Conservation (phyloP, 192 early-diverging fungal genomes). For the Chytriomyces sp. region DNA sequence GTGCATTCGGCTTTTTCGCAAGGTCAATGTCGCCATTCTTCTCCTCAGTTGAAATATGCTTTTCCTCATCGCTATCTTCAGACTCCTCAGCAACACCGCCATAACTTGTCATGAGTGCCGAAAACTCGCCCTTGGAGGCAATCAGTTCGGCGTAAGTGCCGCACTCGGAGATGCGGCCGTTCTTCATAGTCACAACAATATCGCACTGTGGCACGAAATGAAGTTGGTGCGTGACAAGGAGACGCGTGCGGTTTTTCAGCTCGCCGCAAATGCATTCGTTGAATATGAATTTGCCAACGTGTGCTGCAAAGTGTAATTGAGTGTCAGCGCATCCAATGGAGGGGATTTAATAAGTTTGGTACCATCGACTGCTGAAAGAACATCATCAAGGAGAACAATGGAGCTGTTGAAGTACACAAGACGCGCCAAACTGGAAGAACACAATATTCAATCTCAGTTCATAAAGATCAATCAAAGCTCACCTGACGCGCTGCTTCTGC, state of each 20-base stretch:
- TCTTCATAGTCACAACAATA: conserved; percentile 67
- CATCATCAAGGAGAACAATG: conserved; percentile 68
- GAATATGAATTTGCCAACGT: conserved; percentile 72
- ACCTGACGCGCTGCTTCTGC: conserved; percentile 80
- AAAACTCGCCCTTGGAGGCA: conserved; percentile 56
- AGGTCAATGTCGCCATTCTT: conserved; percentile 6
- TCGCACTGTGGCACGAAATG: conserved; percentile 73
- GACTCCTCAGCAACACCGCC: conserved; percentile 59
- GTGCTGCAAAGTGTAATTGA: conserved; percentile 7
- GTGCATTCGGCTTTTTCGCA: conserved; percentile 58
- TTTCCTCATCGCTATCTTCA: conserved; percentile 71
- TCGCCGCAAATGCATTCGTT: conserved; percentile 66
- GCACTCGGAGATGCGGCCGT: conserved; percentile 67
- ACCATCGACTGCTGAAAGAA: conserved; percentile 82
- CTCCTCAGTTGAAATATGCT: not conserved
- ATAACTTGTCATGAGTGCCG: conserved; percentile 58
- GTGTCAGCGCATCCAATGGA: conserved; percentile 41
- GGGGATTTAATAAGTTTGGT: conserved; percentile 18
- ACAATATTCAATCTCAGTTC: not conserved
- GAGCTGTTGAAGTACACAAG: conserved; percentile 68
- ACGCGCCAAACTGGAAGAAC: conserved; percentile 55
- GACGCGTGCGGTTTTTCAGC: conserved; percentile 72
- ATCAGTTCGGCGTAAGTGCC: conserved; percentile 65
- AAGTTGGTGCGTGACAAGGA: conserved; percentile 79
- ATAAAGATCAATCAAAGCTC: conserved; percentile 53